These are phyloP conservation scores for Colletotrichum higginsianum DNA, from an alignment of 2,329 filamentous ascomycete genomes.

Conservation along the genomic window DNA sequence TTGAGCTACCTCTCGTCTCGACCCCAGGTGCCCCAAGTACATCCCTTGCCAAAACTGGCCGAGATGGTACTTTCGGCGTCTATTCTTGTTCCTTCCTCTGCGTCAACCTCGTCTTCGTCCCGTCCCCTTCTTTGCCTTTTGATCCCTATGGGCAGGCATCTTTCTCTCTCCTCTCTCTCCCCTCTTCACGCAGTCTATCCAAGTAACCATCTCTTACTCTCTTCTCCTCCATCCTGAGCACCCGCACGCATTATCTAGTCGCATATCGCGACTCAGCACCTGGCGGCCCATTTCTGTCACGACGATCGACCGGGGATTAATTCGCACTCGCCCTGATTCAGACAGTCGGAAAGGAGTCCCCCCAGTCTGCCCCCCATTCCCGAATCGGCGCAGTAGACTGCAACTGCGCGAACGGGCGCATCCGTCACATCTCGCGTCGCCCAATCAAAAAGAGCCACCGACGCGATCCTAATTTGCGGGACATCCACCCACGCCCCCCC, in stretches of 20 bases:
- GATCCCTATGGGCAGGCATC: too few relatives aligned
- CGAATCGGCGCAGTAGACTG: constrained; percentile 30
- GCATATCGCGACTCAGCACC: constrained; percentile 12
- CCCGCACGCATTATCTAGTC: neutral
- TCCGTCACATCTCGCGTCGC: constrained; percentile 38
- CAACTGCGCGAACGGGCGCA: constrained; percentile 36
- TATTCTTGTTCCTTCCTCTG: neutral
- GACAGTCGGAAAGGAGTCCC: constrained; percentile 18
- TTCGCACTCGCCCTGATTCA: constrained; percentile 22
- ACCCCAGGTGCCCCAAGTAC: neutral
- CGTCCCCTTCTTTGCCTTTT: neutral
- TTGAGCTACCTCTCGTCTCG: too few relatives aligned
- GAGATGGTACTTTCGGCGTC: neutral
- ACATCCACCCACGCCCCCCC: constrained; percentile 31
- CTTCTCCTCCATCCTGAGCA: neutral
- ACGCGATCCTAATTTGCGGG: constrained; percentile 40
- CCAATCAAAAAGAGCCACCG: constrained; percentile 29
- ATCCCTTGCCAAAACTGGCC: neutral
- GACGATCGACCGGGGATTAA: constrained; percentile 34
- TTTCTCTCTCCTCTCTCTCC: neutral
- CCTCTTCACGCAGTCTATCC: neutral
- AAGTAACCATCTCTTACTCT: neutral
- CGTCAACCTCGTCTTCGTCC: neutral
- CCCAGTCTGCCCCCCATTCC: constrained; percentile 16
- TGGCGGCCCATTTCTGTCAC: neutral